Percentiles rank a stretch among this genome's conserved stretches.
These are phyloP conservation scores for Candida argentea DNA, from an alignment of 805 yeast species.

Conservation along the genomic window DNA sequence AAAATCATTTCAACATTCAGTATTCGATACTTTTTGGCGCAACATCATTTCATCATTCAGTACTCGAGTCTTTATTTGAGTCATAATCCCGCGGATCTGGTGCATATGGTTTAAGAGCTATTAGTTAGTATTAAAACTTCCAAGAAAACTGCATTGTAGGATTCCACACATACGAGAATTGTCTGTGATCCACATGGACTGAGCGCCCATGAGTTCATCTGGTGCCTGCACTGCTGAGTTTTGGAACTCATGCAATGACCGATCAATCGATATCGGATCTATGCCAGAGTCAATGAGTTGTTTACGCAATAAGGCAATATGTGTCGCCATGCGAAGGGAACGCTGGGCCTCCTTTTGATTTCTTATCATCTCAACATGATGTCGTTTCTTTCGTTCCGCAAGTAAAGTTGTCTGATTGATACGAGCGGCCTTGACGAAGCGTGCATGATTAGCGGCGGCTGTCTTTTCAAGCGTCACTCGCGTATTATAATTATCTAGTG, in stretches of 20 bases:
- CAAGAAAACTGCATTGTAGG: background rate
- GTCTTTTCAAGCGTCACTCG: slow-evolving; percentile 29
- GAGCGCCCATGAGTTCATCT: slow-evolving; percentile 46
- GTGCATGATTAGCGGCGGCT: slow-evolving; percentile 24
- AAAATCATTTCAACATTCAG: too few species aligned
- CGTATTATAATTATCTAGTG: slow-evolving; percentile 40
- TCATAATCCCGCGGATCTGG: slow-evolving; percentile 59
- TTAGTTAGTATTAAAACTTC: slow-evolving; percentile 9
- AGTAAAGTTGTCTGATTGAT: slow-evolving; percentile 39
- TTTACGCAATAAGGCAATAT: slow-evolving; percentile 53
- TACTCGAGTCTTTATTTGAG: too few species aligned
- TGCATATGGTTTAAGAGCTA: slow-evolving; percentile 35
- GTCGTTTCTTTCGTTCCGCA: slow-evolving; percentile 41
- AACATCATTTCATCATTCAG: too few species aligned
- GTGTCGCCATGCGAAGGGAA: slow-evolving; percentile 52
- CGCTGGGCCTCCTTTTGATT: slow-evolving; percentile 41
- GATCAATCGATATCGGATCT: slow-evolving; percentile 47
- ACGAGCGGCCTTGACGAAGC: slow-evolving; percentile 27
- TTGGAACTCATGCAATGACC: slow-evolving; percentile 47
- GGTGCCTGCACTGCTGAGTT: too few species aligned
- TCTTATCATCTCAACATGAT: slow-evolving; percentile 39
- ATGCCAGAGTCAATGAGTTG: slow-evolving; percentile 48
- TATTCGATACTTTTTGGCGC: too few species aligned
- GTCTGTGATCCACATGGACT: slow-evolving; percentile 51
- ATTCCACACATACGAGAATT: slow-evolving; percentile 21